A percentile compares a stretch with the other conserved stretches of the same genome.
These are phyloP conservation scores for Dictyostelium purpureum DNA, from an alignment of 78 protist species.

Conservation along the genomic window DNA sequence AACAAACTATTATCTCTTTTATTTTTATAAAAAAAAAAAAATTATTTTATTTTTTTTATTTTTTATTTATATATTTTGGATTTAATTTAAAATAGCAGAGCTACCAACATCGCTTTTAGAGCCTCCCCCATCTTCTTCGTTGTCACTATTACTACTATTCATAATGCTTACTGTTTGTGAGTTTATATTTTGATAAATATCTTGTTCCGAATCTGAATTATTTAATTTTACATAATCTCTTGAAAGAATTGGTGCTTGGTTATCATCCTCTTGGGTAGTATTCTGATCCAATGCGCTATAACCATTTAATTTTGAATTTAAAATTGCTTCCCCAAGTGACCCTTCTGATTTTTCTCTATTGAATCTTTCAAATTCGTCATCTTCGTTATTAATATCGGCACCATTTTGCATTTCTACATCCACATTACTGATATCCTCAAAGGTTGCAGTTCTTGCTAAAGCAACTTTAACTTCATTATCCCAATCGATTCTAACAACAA, in stretches of 20 bases:
- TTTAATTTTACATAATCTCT: slow-evolving; percentile 3
- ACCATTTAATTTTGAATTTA: not conserved
- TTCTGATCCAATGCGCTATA: too few species aligned
- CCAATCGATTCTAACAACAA: slow-evolving; percentile 40
- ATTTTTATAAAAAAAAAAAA: not conserved
- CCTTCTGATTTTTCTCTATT: not conserved
- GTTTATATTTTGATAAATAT: not conserved
- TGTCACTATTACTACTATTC: not conserved
- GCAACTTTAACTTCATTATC: slow-evolving; percentile 21
- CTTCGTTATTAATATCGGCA: not conserved
- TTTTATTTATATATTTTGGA: not conserved
- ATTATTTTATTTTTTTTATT: not conserved
- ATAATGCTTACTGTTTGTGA: not conserved
- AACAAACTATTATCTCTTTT: not conserved
- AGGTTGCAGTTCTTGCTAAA: slow-evolving; percentile 7
- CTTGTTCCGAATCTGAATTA: not conserved
- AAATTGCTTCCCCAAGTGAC: not conserved
- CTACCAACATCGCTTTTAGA: not conserved
- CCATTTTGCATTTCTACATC: not conserved
- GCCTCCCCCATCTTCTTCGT: not conserved
- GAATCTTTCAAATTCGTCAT: slow-evolving; percentile 12
- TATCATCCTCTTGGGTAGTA: not conserved
- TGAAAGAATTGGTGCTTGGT: not conserved
- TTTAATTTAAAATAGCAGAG: not conserved
- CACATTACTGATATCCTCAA: not conserved